Percentiles rank a stretch among this genome's conserved stretches.
phyloP scores from a whole-genome alignment of 2,329 filamentous ascomycete species.

The Fusarium anguioides region DNA sequence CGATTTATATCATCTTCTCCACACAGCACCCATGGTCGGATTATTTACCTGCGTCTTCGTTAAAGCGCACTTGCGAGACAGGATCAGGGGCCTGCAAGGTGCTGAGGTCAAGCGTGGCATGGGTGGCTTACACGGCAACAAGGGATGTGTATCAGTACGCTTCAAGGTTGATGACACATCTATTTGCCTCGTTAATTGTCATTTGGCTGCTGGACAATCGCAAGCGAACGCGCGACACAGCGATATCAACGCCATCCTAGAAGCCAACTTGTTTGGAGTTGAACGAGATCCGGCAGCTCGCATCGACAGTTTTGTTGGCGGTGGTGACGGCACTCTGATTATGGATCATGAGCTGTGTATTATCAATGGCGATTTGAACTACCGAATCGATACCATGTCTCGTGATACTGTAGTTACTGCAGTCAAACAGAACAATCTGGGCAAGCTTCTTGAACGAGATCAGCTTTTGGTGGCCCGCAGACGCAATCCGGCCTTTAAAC shows the following conservation, averaged over 20 bases:
- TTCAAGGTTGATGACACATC: conserved; percentile 95
- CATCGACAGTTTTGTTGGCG: conserved; percentile 84
- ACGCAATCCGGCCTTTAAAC: conserved; percentile 87
- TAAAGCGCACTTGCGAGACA: conserved; percentile 78
- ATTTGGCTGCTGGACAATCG: conserved; percentile 92
- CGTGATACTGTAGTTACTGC: conserved; percentile 91
- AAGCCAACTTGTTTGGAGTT: conserved; percentile 77
- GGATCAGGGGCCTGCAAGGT: conserved; percentile 80
- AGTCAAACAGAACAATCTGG: conserved; percentile 81
- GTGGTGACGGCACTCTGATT: conserved; percentile 95
- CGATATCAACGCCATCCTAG: conserved; percentile 90
- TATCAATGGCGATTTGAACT: conserved; percentile 95
- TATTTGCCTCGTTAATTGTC: conserved; percentile 96
- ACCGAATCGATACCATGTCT: conserved; percentile 97
- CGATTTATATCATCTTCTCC: conserved; percentile 84
- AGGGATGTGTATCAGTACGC: conserved; percentile 91
- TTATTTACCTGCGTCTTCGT: conserved; percentile 97
- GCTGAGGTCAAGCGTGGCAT: conserved; percentile 95
- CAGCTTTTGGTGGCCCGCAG: conserved; percentile 90
- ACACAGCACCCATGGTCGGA: conserved; percentile 88
- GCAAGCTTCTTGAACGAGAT: conserved; percentile 90
- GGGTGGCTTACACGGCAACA: conserved; percentile 95
- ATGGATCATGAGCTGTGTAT: conserved; percentile 98
- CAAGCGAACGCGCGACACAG: conserved; percentile 92
- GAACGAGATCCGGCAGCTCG: conserved; percentile 75